A percentile compares a stretch with the other conserved stretches of the same genome.
phyloP scores from a whole-genome alignment of 2,329 filamentous ascomycete genomes.

The Berkeleyomyces rouxiae region DNA sequence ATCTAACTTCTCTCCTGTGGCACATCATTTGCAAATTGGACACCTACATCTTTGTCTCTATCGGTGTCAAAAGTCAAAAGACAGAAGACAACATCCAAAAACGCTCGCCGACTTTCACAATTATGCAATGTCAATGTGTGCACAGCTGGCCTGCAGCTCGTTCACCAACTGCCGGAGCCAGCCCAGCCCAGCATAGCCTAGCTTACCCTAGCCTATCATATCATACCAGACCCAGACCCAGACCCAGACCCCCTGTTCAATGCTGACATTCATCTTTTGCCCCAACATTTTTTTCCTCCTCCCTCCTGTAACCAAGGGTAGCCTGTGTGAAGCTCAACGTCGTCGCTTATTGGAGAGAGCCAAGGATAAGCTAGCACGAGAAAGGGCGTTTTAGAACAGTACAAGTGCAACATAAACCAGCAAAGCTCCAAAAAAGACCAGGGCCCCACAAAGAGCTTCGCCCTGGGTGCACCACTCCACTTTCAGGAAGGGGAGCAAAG shows the following conservation, averaged over 20 bases:
- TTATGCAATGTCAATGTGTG: background rate
- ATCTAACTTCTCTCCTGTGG: too few relatives aligned
- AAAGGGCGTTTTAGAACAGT: background rate
- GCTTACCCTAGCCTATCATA: background rate
- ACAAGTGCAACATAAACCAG: background rate
- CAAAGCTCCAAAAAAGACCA: background rate
- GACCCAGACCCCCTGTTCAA: background rate
- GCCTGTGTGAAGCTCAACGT: too few relatives aligned
- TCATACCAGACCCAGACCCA: too few relatives aligned
- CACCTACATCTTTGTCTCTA: too few relatives aligned
- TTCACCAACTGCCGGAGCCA: background rate
- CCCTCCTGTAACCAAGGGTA: background rate
- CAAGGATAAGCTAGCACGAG: background rate
- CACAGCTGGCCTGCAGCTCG: background rate
- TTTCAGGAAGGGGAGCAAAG: too few relatives aligned
- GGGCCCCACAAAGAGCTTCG: background rate
- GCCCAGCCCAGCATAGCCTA: background rate
- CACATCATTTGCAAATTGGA: too few relatives aligned
- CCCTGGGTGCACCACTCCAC: background rate
- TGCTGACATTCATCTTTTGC: conserved; percentile 5
- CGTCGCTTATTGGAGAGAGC: background rate
- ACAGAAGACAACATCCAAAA: too few relatives aligned
- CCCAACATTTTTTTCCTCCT: conserved; percentile 1
- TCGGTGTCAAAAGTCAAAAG: too few relatives aligned
- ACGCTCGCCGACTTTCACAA: background rate